phyloP scores from a whole-genome alignment of 1,139 yeast genomes.

The Magnusiomyces fungicola region DNA sequence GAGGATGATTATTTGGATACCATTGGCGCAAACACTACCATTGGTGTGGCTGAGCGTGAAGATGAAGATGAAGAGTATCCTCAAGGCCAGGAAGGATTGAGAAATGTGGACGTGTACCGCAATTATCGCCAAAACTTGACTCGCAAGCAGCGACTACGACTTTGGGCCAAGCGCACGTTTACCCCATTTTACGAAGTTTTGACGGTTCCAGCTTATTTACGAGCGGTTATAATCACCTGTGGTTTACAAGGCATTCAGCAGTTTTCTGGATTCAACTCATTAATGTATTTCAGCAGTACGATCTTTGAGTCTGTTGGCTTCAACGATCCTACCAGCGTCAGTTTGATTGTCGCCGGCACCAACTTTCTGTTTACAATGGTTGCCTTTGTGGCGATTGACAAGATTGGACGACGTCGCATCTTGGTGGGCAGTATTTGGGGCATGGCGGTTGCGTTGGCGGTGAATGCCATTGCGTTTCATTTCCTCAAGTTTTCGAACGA shows the following conservation, averaged over 20 bases:
- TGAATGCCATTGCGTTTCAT: constrained; percentile 40
- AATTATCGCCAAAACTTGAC: not conserved
- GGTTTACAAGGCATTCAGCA: constrained; percentile 70
- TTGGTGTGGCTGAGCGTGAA: not conserved
- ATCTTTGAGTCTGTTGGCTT: constrained; percentile 56
- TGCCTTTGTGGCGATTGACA: constrained; percentile 52
- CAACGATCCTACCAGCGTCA: constrained; percentile 53
- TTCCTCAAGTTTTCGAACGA: constrained; percentile 46
- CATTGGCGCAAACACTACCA: not conserved
- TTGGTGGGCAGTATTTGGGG: constrained; percentile 45
- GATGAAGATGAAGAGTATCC: not conserved
- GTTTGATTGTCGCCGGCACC: constrained; percentile 57
- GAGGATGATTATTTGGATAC: not conserved
- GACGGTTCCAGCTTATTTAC: constrained; percentile 39
- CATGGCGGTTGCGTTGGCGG: constrained; percentile 35
- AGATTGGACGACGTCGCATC: constrained; percentile 55
- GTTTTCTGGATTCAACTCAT: constrained; percentile 66
- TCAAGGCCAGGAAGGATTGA: not conserved
- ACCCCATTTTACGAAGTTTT: constrained; percentile 4
- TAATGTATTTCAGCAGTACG: constrained; percentile 67
- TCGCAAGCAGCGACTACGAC: not conserved
- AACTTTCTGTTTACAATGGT: constrained; percentile 59
- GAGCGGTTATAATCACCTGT: constrained; percentile 62
- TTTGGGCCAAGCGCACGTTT: not conserved
- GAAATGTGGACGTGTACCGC: not conserved